Evolutionary conservation across 140 eudicot genomes (phyloP).

Genomic region (Anethum foeniculum): DNA sequence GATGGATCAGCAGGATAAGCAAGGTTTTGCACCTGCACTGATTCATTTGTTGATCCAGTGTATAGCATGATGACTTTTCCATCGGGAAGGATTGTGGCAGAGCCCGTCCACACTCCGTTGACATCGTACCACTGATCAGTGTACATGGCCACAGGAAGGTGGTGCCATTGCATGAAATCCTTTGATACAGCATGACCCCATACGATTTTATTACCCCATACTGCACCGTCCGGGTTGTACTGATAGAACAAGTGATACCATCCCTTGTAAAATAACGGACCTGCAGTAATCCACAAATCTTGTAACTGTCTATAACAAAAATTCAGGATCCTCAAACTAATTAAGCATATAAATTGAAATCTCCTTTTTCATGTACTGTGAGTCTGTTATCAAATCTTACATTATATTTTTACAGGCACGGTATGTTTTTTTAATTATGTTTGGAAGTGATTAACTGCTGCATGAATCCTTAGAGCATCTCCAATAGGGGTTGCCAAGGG

Average conservation of each 20-base stretch:
- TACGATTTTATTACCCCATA: constrained; percentile 71
- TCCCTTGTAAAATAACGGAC: constrained; percentile 73
- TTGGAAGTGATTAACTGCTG: no score
- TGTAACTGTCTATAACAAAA: not conserved
- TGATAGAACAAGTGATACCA: constrained; percentile 88
- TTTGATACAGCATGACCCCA: constrained; percentile 87
- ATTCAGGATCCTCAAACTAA: not conserved
- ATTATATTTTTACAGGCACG: no score
- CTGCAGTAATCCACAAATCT: constrained; percentile 20
- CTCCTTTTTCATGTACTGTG: no score
- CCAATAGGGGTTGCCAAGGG: no score
- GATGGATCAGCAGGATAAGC: constrained; percentile 74
- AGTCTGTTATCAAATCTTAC: no score
- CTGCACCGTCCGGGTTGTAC: constrained; percentile 73
- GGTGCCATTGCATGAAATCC: constrained; percentile 68
- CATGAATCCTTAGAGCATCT: no score
- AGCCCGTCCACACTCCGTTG: constrained; percentile 88
- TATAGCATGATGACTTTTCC: constrained; percentile 66
- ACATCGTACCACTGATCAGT: constrained; percentile 73
- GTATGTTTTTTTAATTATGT: no score
- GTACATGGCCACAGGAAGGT: constrained; percentile 71
- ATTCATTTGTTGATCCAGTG: constrained; percentile 75
- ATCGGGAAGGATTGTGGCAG: constrained; percentile 70
- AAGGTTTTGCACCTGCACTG: constrained; percentile 68
- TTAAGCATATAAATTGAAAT: not conserved